These are phyloP conservation scores for Phylloporus sp. DNA, from an alignment of 768 basidiomycete species.

Conservation along the genomic window DNA sequence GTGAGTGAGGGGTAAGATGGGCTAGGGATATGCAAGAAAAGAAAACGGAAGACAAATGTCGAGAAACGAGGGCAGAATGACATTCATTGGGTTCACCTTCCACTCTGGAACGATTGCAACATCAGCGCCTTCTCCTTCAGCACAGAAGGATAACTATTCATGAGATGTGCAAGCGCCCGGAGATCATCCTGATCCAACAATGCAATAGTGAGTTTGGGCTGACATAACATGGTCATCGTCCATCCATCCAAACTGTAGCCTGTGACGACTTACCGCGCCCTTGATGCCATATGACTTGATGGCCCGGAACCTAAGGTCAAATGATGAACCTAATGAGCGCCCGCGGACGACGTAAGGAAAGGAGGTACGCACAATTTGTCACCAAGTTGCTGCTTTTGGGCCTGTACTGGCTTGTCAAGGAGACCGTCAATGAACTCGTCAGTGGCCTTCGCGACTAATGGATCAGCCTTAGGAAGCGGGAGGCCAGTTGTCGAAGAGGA, in stretches of 20 bases:
- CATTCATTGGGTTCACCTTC: constrained; percentile 16
- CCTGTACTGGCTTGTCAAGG: constrained; percentile 48
- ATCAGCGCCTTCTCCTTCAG: constrained; percentile 71
- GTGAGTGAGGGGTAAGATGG: background rate
- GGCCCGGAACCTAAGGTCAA: constrained; percentile 44
- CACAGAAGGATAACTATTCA: constrained; percentile 81
- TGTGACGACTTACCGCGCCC: constrained; percentile 52
- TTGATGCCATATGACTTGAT: constrained; percentile 81
- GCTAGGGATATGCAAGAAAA: background rate
- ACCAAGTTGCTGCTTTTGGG: constrained; percentile 77
- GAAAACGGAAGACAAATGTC: background rate
- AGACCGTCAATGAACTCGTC: constrained; percentile 69
- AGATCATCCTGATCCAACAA: constrained; percentile 85
- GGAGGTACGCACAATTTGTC: constrained; percentile 60
- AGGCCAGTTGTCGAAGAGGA: constrained; percentile 44
- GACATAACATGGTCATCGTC: constrained; percentile 6
- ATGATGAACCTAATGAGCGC: constrained; percentile 17
- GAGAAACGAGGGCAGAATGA: background rate
- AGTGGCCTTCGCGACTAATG: constrained; percentile 61
- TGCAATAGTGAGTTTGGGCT: constrained; percentile 83
- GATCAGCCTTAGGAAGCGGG: constrained; percentile 67
- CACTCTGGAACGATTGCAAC: constrained; percentile 24
- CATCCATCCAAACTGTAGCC: background rate
- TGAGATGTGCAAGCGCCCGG: constrained; percentile 75
- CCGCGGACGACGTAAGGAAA: constrained; percentile 5